phyloP scores from a whole-genome alignment of 139 green algal species.

The Nannochloris sp. region DNA sequence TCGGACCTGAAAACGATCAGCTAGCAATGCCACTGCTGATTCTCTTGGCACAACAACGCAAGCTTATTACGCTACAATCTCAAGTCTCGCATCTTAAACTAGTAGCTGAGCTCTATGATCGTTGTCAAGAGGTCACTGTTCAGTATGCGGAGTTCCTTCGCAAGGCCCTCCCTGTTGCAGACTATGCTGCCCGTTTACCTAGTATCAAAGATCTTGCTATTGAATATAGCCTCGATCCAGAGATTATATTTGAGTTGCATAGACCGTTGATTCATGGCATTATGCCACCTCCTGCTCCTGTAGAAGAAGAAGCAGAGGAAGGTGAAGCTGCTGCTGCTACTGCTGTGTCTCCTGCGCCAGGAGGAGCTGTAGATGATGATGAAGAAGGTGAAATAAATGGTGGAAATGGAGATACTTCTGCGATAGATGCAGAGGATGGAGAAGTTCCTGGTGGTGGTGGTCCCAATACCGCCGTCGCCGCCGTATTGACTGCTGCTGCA shows the following conservation, averaged over 20 bases:
- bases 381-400: background rate
- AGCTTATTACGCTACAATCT: constrained; percentile 41
- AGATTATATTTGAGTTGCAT: constrained; percentile 62
- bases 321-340: background rate
- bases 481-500: constrained; percentile 8
- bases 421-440: constrained; percentile 5
- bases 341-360: background rate
- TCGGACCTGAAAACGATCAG: constrained; percentile 20
- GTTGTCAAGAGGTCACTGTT: constrained; percentile 48
- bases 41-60: constrained; percentile 68
- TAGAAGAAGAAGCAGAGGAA: background rate
- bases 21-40: constrained; percentile 70
- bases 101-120: constrained; percentile 72
- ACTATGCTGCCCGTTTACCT: constrained; percentile 52
- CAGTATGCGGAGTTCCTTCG: constrained; percentile 68
- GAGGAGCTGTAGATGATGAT: constrained; percentile 8
- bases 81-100: constrained; percentile 69
- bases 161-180: constrained; percentile 27
- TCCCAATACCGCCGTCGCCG: background rate
- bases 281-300: background rate
- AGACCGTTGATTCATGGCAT: constrained; percentile 42
- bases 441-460: background rate
- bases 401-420: background rate
- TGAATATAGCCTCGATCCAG: constrained; percentile 56
- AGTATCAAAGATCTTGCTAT: constrained; percentile 31